Evolutionary conservation across 139 green algal species (phyloP), one percentile per base, ranked within the genome.

Genomic region (Chloropicon primus): DNA sequence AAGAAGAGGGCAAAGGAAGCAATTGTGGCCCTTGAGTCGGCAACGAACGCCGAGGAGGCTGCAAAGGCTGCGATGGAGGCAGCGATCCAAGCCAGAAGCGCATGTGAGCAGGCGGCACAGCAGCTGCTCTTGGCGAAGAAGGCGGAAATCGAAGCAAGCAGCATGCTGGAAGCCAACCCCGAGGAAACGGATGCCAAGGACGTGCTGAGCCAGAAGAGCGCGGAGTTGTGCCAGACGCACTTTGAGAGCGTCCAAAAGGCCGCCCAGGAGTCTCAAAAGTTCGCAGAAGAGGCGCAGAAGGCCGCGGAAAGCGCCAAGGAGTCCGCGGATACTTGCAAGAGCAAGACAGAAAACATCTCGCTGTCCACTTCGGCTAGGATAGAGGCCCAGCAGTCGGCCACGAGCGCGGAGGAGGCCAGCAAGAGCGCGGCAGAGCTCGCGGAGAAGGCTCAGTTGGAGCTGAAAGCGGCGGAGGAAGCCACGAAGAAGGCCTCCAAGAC

Each of bases 71-170:
- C 87, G 5, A 74, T 82, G 41, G 76, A 62, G 0, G 78, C 84
- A 24, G 54, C 62, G 71, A 25, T 24, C 25, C 22, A 54, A 24
- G 77, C 77, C 17, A 81, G 28, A 22, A 77, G 24, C 10, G 26
- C 26, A 26, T 85, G 86, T 0, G 84, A 89, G 76, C 82, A 72
- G 0, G 87, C 86, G 2, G 90, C 88, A 0, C 75, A 76, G 10
- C 82, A 91, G 79, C 87, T 94, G 80, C 85, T 94, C 26, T 74
- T 75, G 0, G 84, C 84, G 25, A 92, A 92, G 80, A 84, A 81
- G 24, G 88, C 90, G 0, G 88, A 94, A 84, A 80, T 91, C 10
- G 82, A 89, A 75, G 90, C 87, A 2, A 71, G 79, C 41, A 83
- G 81, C 22, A 72, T 91, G 81, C 75, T 92, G 29, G 75, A 79